phyloP scores from a whole-genome alignment of 805 yeast species.

The Torulaspora gathmanii region DNA sequence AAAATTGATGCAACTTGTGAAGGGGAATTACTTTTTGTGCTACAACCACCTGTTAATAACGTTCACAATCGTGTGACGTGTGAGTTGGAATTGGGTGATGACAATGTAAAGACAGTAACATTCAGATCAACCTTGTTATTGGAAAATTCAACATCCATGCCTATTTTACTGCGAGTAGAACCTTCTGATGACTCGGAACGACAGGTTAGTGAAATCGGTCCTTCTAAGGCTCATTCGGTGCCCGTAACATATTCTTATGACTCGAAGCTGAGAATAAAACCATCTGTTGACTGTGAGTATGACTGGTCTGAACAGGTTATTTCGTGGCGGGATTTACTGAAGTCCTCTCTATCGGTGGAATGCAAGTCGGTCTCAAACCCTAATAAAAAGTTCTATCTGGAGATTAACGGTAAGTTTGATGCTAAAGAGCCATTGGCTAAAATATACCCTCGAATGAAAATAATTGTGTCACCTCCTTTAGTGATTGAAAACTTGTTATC shows the following conservation, averaged over 20 bases:
- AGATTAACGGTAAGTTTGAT: conserved; percentile 63
- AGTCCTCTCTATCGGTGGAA: conserved; percentile 49
- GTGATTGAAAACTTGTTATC: conserved; percentile 84
- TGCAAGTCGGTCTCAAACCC: conserved; percentile 49
- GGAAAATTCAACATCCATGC: conserved; percentile 61
- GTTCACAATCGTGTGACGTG: conserved; percentile 73
- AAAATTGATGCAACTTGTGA: conserved; percentile 69
- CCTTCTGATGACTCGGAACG: conserved; percentile 34
- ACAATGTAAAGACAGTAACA: conserved; percentile 73
- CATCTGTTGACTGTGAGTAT: conserved; percentile 51
- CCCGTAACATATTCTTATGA: conserved; percentile 69
- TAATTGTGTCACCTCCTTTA: conserved; percentile 78
- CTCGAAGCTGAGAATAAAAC: conserved; percentile 56
- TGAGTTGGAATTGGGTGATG: conserved; percentile 63
- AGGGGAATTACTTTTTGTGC: conserved; percentile 71
- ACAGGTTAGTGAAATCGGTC: conserved; percentile 41
- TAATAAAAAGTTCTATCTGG: conserved; percentile 55
- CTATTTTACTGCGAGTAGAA: conserved; percentile 42
- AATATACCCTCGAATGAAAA: conserved; percentile 78
- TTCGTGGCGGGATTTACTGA: conserved; percentile 59
- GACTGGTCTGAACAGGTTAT: conserved; percentile 64
- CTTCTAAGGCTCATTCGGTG: conserved; percentile 58
- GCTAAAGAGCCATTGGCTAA: conserved; percentile 63
- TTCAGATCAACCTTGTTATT: conserved; percentile 71
- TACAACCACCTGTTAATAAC: conserved; percentile 56